A percentile compares a stretch with the other conserved stretches of the same genome.
Conservation (phyloP, 2,329 filamentous ascomycete genomes). For the Sphaerulina vaccinii region DNA sequence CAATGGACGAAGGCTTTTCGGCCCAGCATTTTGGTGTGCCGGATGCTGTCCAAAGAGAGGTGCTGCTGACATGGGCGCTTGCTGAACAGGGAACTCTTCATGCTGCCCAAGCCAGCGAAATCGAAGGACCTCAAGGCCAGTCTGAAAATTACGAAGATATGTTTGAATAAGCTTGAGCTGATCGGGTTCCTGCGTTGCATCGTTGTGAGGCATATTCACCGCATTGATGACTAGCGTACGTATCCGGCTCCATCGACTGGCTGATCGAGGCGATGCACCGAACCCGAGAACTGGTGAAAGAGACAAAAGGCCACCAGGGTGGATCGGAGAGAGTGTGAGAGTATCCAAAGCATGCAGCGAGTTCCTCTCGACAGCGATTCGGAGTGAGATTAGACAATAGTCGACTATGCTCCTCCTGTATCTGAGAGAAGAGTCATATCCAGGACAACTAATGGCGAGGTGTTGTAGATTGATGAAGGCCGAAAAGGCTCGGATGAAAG, state of each 20-base stretch:
- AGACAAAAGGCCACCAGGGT: conserved; percentile 74
- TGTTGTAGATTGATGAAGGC: conserved; percentile 69
- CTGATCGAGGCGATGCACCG: conserved; percentile 69
- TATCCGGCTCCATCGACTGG: conserved; percentile 75
- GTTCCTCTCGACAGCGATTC: conserved; percentile 76
- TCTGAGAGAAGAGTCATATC: conserved; percentile 63
- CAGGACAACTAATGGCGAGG: conserved; percentile 73
- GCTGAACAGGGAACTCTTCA: conserved; percentile 70
- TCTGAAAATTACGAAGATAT: conserved; percentile 67
- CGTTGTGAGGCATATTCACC: conserved; percentile 52
- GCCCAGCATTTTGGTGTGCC: conserved; percentile 2
- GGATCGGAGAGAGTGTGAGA: conserved; percentile 70
- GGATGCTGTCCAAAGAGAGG: conserved; percentile 16
- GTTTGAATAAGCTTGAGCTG: conserved; percentile 66
- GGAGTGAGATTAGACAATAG: conserved; percentile 82
- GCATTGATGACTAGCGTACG: conserved; percentile 68
- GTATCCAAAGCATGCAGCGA: conserved; percentile 64
- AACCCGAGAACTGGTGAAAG: conserved; percentile 72
- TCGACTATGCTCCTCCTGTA: conserved; percentile 78
- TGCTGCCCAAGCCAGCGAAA: conserved; percentile 75
- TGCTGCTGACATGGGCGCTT: conserved; percentile 48
- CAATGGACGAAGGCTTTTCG: conserved; percentile 44
- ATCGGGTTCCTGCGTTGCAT: conserved; percentile 53
- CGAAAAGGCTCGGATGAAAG: conserved; percentile 74
- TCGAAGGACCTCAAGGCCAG: conserved; percentile 54